Evolutionary conservation across 495 filamentous ascomycete species (phyloP), one percentile per base, ranked within the genome.

Genomic region (Collariella sp.): DNA sequence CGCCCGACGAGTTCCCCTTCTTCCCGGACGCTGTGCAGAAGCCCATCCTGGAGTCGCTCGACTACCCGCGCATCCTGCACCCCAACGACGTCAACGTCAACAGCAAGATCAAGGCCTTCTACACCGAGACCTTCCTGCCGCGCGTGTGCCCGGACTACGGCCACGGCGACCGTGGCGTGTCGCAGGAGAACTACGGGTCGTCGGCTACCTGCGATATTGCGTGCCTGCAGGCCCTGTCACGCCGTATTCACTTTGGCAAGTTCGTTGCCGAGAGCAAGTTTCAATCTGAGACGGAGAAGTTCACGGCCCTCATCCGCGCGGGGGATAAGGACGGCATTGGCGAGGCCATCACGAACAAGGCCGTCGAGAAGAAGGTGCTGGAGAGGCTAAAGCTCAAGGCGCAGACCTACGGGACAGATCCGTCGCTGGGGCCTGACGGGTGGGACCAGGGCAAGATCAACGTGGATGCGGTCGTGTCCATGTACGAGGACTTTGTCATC

Each of bases 191-290:
- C 69, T 99, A 96, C 69, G 94, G 94, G 2, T 95, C 88, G 0
- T 77, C 91, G 5, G 93, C 90, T 0, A 95, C 89, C 1, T 87
- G 84, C 67, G 94, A 99, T 70, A 93, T 99, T 29, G 76, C 79
- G 29, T 91, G 87, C 63, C 73, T 99, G 47, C 94, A 99, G 74
- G 88, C 94, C 15, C 75, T 99, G 11, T 95, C 89, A 40, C 78
- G 91, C 16, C 78, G 94, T 44, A 88, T 99, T 57, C 94, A 99
- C 69, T 99, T 96, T 70, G 94, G 94, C 52, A 99, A 96, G 75
- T 96, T 96, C 64, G 94, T 99, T 5, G 94, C 94, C 11, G 94
- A 99, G 76, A 84, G 87, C n/a, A 99, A 99, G 76, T 99, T 96
- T 69, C 81, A 78, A 61, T 81, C 86, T 53, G 88, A 96, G 60